A percentile compares a stretch with the other conserved stretches of the same genome.
phyloP scores from a whole-genome alignment of 73 alveolate genomes.

The Paramecium biaurelia region DNA sequence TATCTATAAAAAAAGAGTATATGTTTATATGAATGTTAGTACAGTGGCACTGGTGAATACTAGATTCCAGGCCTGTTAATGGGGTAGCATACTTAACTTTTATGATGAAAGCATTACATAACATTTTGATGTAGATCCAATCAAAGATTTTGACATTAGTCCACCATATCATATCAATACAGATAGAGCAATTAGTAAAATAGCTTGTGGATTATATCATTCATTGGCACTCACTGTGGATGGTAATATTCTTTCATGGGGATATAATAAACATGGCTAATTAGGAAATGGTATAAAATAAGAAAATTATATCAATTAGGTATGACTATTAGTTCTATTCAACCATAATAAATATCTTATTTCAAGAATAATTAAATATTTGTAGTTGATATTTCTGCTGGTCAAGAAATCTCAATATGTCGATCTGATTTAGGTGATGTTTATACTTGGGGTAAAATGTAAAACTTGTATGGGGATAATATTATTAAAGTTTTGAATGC shows the following conservation, averaged over 20 bases:
- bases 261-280: constrained; percentile 47
- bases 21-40: neutral
- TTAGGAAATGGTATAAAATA: constrained; percentile 23
- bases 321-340: neutral
- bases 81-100: constrained; percentile 2
- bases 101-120: neutral
- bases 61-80: constrained; percentile 17
- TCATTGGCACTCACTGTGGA: constrained; percentile 52
- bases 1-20: neutral
- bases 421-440: neutral
- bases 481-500: neutral
- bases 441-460: constrained; percentile 39
- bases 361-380: neutral
- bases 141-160: neutral
- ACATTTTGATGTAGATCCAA: neutral
- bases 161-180: neutral
- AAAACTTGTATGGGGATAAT: neutral
- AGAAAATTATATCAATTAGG: neutral
- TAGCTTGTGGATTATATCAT: constrained; percentile 37
- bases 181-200: neutral
- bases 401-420: neutral
- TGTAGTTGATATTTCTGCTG: neutral
- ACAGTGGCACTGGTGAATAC: neutral
- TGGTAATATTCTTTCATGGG: constrained; percentile 58
- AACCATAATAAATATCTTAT: neutral